phyloP scores from a whole-genome alignment of 768 basidiomycete genomes.

The Rhodotorula taiwanensis region DNA sequence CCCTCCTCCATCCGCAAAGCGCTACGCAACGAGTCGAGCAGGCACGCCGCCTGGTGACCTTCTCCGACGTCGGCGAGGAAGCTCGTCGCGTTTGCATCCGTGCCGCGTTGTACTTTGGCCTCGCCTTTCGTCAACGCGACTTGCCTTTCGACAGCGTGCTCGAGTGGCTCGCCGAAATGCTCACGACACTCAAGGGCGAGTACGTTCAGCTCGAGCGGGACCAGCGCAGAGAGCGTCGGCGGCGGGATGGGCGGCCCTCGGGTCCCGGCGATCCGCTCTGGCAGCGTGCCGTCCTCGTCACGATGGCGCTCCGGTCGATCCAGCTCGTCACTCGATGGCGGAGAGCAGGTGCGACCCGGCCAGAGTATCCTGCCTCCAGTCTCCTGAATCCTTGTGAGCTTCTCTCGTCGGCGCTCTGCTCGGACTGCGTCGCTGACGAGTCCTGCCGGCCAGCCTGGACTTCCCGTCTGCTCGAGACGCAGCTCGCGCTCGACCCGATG shows the following conservation, averaged over 20 bases:
- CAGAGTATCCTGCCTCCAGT: constrained; percentile 58
- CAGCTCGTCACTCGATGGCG: constrained; percentile 50
- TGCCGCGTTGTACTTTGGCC: constrained; percentile 63
- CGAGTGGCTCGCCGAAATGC: constrained; percentile 62
- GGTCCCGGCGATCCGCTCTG: constrained; percentile 31
- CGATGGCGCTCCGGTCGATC: constrained; percentile 56
- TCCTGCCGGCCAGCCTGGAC: constrained; percentile 54
- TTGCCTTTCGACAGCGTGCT: constrained; percentile 54
- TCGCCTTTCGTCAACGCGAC: constrained; percentile 55
- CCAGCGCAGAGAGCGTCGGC: constrained; percentile 24
- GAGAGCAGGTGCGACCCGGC: constrained; percentile 33
- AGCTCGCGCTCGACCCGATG: constrained; percentile 50
- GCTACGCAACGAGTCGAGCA: constrained; percentile 55
- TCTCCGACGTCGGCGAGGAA: constrained; percentile 58
- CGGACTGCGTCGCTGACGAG: neutral
- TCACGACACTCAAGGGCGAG: constrained; percentile 55
- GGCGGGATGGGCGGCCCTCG: constrained; percentile 2
- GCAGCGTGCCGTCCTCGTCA: constrained; percentile 45
- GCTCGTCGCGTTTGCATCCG: constrained; percentile 67
- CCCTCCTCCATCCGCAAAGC: constrained; percentile 58
- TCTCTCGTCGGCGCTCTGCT: constrained; percentile 13
- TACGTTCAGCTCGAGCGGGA: constrained; percentile 46
- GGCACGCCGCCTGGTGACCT: constrained; percentile 61
- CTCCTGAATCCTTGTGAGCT: constrained; percentile 56
- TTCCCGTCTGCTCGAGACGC: constrained; percentile 50